These are phyloP conservation scores for Fusarium sp. DNA, from an alignment of 2,329 filamentous ascomycete species.

Conservation along the genomic window DNA sequence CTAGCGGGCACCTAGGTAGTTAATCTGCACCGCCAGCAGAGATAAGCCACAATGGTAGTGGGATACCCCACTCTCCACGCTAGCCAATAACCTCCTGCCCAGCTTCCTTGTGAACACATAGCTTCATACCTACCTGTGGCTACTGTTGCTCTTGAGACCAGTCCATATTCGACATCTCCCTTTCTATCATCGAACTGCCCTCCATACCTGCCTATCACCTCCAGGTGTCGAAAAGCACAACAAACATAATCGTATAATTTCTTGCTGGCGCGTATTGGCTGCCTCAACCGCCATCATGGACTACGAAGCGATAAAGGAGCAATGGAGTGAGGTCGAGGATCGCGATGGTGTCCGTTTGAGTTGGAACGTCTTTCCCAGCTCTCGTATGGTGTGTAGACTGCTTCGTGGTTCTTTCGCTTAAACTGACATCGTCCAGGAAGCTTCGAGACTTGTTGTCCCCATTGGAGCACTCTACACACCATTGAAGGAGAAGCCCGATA, in stretches of 20 bases:
- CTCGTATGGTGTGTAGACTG: conserved; percentile 81
- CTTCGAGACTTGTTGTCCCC: conserved; percentile 91
- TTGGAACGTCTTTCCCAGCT: conserved; percentile 99
- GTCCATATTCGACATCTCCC: neutral
- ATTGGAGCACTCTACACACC: conserved; percentile 97
- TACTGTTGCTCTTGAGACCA: neutral
- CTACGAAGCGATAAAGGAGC: conserved; percentile 92
- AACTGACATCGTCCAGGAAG: conserved; percentile 71
- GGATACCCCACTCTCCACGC: neutral
- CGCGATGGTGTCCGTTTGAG: conserved; percentile 94
- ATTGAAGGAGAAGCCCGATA: conserved; percentile 92
- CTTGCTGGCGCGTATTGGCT: neutral
- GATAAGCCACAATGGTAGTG: neutral
- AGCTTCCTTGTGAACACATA: conserved; percentile 28
- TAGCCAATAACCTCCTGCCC: conserved; percentile 1
- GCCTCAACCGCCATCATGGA: conserved; percentile 69
- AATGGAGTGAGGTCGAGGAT: conserved; percentile 97
- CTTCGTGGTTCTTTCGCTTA: neutral
- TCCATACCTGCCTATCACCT: neutral
- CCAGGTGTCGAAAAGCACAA: neutral
- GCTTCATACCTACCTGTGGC: conserved; percentile 13
- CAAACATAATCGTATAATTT: neutral
- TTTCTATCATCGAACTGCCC: neutral
- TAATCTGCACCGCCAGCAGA: neutral
- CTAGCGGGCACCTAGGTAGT: neutral